These are phyloP conservation scores for Camellia granthamiana DNA, from an alignment of 148 eudicot species.

Conservation along the genomic window DNA sequence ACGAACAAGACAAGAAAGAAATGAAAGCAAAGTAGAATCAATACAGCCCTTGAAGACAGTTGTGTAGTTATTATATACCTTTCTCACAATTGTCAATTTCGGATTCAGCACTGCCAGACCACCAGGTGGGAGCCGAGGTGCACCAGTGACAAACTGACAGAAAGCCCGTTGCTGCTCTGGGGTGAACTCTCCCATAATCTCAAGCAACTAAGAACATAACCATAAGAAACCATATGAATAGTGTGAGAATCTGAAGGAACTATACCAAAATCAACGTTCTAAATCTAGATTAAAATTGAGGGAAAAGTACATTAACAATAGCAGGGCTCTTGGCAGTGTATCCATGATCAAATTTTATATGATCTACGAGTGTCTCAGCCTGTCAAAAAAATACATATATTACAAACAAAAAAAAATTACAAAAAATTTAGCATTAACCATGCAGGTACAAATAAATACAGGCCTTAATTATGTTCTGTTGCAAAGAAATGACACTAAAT, in stretches of 20 bases:
- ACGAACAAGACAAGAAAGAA: not conserved
- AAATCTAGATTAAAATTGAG: not conserved
- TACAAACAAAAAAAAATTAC: too few species aligned
- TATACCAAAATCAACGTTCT: not conserved
- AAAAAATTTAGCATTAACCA: slow-evolving; percentile 7
- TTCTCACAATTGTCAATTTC: slow-evolving; percentile 90
- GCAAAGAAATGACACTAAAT: not conserved
- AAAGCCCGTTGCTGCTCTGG: slow-evolving; percentile 94
- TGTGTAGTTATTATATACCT: slow-evolving; percentile 40
- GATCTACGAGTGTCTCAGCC: slow-evolving; percentile 86
- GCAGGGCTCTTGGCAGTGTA: slow-evolving; percentile 98
- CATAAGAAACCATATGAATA: not conserved
- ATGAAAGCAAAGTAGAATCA: not conserved
- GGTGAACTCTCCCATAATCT: slow-evolving; percentile 91
- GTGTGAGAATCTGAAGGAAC: not conserved
- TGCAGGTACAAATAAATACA: not conserved
- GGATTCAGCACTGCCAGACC: slow-evolving; percentile 89
- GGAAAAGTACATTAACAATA: slow-evolving; percentile 53
- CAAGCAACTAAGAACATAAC: slow-evolving; percentile 55
- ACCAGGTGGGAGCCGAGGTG: slow-evolving; percentile 94
- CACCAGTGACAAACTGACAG: slow-evolving; percentile 97
- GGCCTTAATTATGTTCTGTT: not conserved
- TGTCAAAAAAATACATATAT: slow-evolving; percentile 29
- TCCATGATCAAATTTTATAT: slow-evolving; percentile 98
- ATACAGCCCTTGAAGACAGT: not conserved